phyloP scores from a whole-genome alignment of 495 filamentous ascomycete species.

The Bryoglossum gracile region DNA sequence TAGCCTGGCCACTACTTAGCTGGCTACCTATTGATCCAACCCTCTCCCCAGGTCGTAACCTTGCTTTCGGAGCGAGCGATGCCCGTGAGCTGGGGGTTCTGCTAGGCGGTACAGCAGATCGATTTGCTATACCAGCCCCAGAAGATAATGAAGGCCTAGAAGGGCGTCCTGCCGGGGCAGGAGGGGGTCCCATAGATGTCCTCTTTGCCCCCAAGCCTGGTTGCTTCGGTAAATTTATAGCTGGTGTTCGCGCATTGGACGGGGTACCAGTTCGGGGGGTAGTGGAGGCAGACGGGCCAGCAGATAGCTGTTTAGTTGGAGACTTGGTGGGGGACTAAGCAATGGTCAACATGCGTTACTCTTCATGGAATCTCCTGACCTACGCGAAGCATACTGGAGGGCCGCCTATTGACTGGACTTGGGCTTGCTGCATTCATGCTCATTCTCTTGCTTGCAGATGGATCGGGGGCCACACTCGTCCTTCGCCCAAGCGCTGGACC shows the following conservation, averaged over 20 bases:
- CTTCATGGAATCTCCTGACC: too few relatives aligned
- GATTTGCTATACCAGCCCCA: slow-evolving; percentile 10
- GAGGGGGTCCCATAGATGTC: slow-evolving; percentile 63
- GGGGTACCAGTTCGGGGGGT: slow-evolving; percentile 56
- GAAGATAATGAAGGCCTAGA: slow-evolving; percentile 26
- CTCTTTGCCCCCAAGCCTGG: slow-evolving; percentile 41
- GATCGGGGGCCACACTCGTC: slow-evolving; percentile 35
- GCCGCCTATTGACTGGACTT: slow-evolving; percentile 49
- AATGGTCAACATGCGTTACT: slow-evolving; percentile 18
- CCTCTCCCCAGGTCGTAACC: slow-evolving; percentile 30
- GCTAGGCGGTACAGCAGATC: slow-evolving; percentile 12
- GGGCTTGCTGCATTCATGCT: slow-evolving; percentile 63
- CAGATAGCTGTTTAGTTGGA: slow-evolving; percentile 68
- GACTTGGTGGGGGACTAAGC: slow-evolving; percentile 70
- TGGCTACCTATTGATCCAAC: slow-evolving; percentile 33
- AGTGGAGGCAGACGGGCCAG: slow-evolving; percentile 45
- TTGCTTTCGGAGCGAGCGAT: slow-evolving; percentile 28
- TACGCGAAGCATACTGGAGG: slow-evolving; percentile 53
- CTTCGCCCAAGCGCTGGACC: slow-evolving; percentile 25
- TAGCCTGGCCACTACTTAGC: slow-evolving; percentile 24
- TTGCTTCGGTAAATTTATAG: slow-evolving; percentile 38
- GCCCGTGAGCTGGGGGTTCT: slow-evolving; percentile 32
- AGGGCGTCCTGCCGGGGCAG: slow-evolving; percentile 15
- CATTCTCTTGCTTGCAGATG: slow-evolving; percentile 50
- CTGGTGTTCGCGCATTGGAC: slow-evolving; percentile 37